These are phyloP conservation scores for Ophiostoma perfectum DNA, from an alignment of 2,329 filamentous ascomycete genomes.

Conservation along the genomic window DNA sequence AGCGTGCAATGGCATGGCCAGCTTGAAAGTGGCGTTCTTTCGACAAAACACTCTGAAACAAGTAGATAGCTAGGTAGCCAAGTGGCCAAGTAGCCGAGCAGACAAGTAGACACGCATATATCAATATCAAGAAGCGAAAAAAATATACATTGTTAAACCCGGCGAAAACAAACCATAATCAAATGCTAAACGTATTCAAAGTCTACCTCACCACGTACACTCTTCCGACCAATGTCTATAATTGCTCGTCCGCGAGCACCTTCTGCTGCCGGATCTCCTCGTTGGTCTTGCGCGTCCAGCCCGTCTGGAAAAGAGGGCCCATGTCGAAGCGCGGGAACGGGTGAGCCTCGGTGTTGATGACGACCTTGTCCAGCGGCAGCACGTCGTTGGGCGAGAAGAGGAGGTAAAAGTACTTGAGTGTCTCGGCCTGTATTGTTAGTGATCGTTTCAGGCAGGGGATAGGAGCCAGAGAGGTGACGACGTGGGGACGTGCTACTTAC, in stretches of 20 bases:
- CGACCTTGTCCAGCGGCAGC: constrained; percentile 76
- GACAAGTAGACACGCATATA: background rate
- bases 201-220: background rate
- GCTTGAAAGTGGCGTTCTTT: too few species aligned
- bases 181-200: background rate
- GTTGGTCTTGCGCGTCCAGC: constrained; percentile 64
- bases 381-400: constrained; percentile 81
- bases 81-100: too few species aligned
- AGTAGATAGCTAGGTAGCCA: too few species aligned
- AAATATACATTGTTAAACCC: background rate
- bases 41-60: too few species aligned
- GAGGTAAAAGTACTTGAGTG: constrained; percentile 94
- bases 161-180: background rate
- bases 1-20: too few species aligned
- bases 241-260: background rate
- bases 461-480: too few species aligned
- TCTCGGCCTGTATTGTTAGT: constrained; percentile 59
- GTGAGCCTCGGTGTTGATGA: constrained; percentile 96
- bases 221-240: background rate
- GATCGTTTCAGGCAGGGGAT: background rate
- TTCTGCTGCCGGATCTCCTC: constrained; percentile 13
- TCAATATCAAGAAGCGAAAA: background rate
- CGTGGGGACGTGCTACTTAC: background rate
- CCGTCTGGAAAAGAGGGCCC: constrained; percentile 68
- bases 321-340: constrained; percentile 82